Evolutionary conservation across 2,329 filamentous ascomycete genomes (phyloP).

Genomic region (Xylaria sp.): DNA sequence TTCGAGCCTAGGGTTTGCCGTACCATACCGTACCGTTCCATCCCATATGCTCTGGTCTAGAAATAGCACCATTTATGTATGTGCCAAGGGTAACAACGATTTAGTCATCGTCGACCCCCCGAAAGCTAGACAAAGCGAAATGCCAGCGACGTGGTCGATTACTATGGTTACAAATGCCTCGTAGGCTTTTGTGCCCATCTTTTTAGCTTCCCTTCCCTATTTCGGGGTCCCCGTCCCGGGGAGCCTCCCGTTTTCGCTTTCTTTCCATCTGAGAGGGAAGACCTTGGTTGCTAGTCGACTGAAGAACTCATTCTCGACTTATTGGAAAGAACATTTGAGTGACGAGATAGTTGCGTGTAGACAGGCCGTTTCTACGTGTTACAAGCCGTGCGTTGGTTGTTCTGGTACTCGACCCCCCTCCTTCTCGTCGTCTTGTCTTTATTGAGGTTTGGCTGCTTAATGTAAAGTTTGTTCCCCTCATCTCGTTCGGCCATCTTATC

Average conservation of each 20-base stretch:
- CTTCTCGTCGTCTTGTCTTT: constrained; percentile 1
- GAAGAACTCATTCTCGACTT: constrained; percentile 25
- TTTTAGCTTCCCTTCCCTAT: constrained; percentile 27
- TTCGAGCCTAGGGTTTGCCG: constrained; percentile 10
- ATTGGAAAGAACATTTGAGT: constrained; percentile 15
- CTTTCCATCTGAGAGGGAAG: constrained; percentile 2
- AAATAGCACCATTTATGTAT: no score
- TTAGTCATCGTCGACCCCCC: constrained; percentile 23
- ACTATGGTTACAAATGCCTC: constrained; percentile 32
- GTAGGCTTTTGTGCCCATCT: constrained; percentile 11
- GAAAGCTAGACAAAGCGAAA: constrained; percentile 37
- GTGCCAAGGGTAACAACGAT: constrained; percentile 1
- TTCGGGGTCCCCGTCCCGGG: constrained; percentile 21
- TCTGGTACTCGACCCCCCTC: neutral
- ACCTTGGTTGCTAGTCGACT: constrained; percentile 5
- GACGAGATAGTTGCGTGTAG: neutral
- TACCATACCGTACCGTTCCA: constrained; percentile 7
- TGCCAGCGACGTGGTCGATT: constrained; percentile 32
- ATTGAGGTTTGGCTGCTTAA: constrained; percentile 27
- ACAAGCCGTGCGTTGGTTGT: neutral
- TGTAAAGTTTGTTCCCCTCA: constrained; percentile 41
- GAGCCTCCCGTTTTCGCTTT: constrained; percentile 25
- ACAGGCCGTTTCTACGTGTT: neutral
- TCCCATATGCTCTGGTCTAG: neutral
- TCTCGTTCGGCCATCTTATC: constrained; percentile 31